Percentiles rank a stretch among this genome's conserved stretches.
phyloP scores from a whole-genome alignment of 2,329 filamentous ascomycete genomes.

The Leptographium procerum region DNA sequence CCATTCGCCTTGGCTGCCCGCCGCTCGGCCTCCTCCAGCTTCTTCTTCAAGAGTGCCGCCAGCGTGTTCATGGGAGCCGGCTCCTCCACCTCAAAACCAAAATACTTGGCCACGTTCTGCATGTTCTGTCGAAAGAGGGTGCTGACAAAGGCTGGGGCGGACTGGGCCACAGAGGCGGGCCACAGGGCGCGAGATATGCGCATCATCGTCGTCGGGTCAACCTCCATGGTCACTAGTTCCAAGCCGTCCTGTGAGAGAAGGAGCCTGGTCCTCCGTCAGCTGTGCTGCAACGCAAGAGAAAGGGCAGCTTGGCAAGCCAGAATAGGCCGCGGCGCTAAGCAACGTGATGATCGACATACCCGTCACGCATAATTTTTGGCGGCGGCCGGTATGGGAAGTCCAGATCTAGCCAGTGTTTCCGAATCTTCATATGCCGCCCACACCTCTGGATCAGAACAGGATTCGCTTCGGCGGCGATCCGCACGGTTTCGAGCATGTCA shows the following conservation, averaged over 20 bases:
- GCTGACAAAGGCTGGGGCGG: conserved; percentile 40
- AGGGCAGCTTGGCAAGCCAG: not conserved
- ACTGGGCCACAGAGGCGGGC: conserved; percentile 39
- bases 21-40: conserved; percentile 16
- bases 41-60: conserved; percentile 21
- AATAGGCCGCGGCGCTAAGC: not conserved
- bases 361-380: conserved; percentile 45
- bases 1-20: conserved; percentile 8
- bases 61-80: conserved; percentile 10
- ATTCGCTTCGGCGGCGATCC: conserved; percentile 29
- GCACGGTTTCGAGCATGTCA: conserved; percentile 32
- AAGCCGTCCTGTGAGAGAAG: conserved; percentile 7
- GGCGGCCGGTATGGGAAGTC: conserved; percentile 48
- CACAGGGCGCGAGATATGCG: conserved; percentile 38
- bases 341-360: conserved; percentile 30
- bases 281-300: not conserved
- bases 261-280: not conserved
- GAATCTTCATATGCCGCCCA: conserved; percentile 36
- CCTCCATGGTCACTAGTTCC: conserved; percentile 8
- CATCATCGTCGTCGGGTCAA: conserved; percentile 15
- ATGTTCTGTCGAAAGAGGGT: conserved; percentile 35
- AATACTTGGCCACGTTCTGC: conserved; percentile 28
- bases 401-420: conserved; percentile 48
- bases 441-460: conserved; percentile 29
- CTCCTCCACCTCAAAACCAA: conserved; percentile 29